Conservation (phyloP, 2,329 filamentous ascomycete species). For the Nigrograna mackinnonii region DNA sequence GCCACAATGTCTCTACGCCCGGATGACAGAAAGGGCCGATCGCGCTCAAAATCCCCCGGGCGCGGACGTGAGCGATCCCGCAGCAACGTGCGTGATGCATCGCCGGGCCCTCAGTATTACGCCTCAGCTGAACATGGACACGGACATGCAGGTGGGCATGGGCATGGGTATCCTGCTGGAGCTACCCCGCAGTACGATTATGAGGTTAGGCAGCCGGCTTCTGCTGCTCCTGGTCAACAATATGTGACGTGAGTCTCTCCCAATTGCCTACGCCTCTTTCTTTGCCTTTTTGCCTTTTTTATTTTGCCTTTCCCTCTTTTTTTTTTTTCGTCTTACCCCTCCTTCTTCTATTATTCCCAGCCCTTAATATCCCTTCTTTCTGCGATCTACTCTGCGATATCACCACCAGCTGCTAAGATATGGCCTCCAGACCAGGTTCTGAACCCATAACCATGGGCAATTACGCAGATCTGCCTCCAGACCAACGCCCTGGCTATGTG, state of each 20-base stretch:
- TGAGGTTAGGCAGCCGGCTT: constrained; percentile 48
- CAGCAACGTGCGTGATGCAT: constrained; percentile 42
- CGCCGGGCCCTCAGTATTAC: constrained; percentile 34
- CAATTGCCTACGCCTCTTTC: constrained; percentile 4
- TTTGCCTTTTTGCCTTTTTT: not conserved
- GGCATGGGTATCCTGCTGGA: too few species aligned
- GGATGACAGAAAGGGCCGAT: constrained; percentile 45
- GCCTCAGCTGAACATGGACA: constrained; percentile 12
- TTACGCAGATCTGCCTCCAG: constrained; percentile 48
- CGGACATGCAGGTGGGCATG: constrained; percentile 7
- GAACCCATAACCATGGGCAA: constrained; percentile 48
- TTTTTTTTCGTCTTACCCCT: constrained; percentile 1
- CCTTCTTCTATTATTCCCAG: not conserved
- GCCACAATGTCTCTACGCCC: constrained; percentile 43
- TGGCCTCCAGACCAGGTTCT: constrained; percentile 31
- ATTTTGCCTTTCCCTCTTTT: not conserved
- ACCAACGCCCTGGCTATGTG: constrained; percentile 46
- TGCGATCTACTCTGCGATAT: not conserved
- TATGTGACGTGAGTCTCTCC: constrained; percentile 36
- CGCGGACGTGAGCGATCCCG: constrained; percentile 41
- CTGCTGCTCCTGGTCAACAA: constrained; percentile 26
- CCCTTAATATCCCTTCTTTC: too few species aligned
- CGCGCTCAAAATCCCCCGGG: constrained; percentile 47
- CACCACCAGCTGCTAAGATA: constrained; percentile 25
- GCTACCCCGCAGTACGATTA: constrained; percentile 34